Conservation (phyloP, 768 basidiomycete genomes). For the Tylopilus sp. region DNA sequence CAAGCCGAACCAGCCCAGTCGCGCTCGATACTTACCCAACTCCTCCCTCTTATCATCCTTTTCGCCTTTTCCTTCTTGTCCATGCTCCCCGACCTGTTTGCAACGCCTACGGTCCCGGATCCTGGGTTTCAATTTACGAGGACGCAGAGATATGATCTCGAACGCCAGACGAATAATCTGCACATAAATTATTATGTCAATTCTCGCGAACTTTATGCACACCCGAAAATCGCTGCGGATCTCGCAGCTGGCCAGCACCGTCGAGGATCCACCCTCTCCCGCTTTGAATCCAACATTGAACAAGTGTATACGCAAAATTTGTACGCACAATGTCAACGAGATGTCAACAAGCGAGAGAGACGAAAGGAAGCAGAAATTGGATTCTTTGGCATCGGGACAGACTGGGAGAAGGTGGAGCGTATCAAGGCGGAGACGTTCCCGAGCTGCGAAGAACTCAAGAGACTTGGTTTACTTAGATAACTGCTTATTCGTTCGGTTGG, state of each 20-base stretch:
- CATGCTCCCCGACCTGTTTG: slow-evolving; percentile 73
- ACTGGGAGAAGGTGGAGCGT: slow-evolving; percentile 82
- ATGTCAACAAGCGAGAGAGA: slow-evolving; percentile 63
- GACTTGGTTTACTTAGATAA: slow-evolving; percentile 52
- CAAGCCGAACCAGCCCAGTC: slow-evolving; percentile 41
- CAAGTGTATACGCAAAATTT: slow-evolving; percentile 67
- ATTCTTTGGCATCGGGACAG: slow-evolving; percentile 86
- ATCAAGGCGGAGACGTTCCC: slow-evolving; percentile 69
- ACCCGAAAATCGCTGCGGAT: slow-evolving; percentile 72
- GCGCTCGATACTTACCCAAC: slow-evolving; percentile 67
- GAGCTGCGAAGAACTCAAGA: slow-evolving; percentile 75
- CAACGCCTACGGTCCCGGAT: slow-evolving; percentile 65
- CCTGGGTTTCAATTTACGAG: slow-evolving; percentile 73
- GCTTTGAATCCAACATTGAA: slow-evolving; percentile 79
- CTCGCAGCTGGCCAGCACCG: slow-evolving; percentile 45
- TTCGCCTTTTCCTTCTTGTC: slow-evolving; percentile 83
- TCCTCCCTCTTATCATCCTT: slow-evolving; percentile 81
- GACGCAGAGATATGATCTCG: slow-evolving; percentile 59
- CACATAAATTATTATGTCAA: slow-evolving; percentile 86
- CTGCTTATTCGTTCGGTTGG: slow-evolving; percentile 8
- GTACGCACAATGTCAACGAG: slow-evolving; percentile 68
- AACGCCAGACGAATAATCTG: slow-evolving; percentile 65
- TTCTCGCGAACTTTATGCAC: slow-evolving; percentile 65
- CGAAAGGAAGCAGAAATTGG: slow-evolving; percentile 76
- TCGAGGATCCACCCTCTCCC: slow-evolving; percentile 36